A percentile compares a stretch with the other conserved stretches of the same genome.
These are phyloP conservation scores for Fusarium chuoi DNA, from an alignment of 2,329 filamentous ascomycete species.

Conservation along the genomic window DNA sequence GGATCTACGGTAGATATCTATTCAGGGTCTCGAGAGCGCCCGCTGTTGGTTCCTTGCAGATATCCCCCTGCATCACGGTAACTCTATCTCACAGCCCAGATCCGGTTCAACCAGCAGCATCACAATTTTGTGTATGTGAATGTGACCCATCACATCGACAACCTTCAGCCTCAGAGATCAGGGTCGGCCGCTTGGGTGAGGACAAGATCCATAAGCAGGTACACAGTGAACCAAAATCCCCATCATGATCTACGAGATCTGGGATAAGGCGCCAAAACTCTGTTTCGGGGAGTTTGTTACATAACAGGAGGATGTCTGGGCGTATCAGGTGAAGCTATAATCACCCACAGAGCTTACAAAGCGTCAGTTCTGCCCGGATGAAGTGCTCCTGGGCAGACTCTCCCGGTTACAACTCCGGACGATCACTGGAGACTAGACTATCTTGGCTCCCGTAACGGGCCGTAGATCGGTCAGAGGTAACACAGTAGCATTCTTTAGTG, in stretches of 20 bases:
- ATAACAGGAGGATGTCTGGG: slow-evolving; percentile 1
- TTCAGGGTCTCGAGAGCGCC: slow-evolving; percentile 5
- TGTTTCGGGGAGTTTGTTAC: background rate
- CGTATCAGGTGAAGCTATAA: background rate
- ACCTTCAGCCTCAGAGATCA: slow-evolving; percentile 1
- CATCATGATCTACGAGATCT: slow-evolving; percentile 8
- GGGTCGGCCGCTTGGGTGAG: slow-evolving; percentile 18
- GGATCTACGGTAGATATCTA: slow-evolving; percentile 36
- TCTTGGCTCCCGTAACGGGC: background rate
- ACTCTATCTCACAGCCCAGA: slow-evolving; percentile 29
- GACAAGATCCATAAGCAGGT: background rate
- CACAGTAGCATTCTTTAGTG: slow-evolving; percentile 10
- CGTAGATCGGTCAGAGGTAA: background rate
- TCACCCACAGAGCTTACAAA: background rate
- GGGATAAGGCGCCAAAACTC: background rate
- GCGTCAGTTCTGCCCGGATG: background rate
- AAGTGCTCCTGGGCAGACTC: background rate
- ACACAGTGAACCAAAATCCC: slow-evolving; percentile 4
- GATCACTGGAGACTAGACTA: background rate
- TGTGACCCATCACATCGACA: slow-evolving; percentile 1
- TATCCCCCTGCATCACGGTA: slow-evolving; percentile 20
- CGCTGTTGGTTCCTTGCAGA: slow-evolving; percentile 23
- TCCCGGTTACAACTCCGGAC: background rate
- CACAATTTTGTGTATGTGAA: background rate
- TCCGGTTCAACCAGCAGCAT: slow-evolving; percentile 5